Evolutionary conservation across 148 eudicot species (phyloP).

Genomic region (Chenopodium suecicum): DNA sequence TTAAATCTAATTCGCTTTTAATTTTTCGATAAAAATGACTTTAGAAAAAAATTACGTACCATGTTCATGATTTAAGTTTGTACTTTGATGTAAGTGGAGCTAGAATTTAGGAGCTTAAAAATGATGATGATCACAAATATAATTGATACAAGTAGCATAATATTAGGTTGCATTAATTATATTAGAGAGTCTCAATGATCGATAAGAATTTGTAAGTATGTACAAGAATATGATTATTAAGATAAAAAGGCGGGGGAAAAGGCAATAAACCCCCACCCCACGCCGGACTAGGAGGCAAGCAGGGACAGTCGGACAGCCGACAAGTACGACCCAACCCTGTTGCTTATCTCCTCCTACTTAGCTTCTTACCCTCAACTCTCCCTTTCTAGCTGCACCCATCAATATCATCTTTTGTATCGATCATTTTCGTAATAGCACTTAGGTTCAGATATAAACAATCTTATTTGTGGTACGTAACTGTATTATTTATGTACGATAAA

Average conservation of each 20-base stretch:
- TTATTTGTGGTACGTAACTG: too few relatives aligned
- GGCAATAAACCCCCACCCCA: not conserved
- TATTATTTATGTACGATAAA: too few relatives aligned
- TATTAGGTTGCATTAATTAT: not conserved
- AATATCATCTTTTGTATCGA: not conserved
- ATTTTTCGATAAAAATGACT: too few relatives aligned
- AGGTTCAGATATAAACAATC: too few relatives aligned
- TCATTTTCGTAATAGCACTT: too few relatives aligned
- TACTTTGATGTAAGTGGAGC: not conserved
- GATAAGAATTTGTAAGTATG: too few relatives aligned
- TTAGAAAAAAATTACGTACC: too few relatives aligned
- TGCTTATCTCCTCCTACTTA: not conserved
- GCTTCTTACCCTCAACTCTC: not conserved
- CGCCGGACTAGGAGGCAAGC: slow-evolving; percentile 8
- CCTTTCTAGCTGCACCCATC: not conserved
- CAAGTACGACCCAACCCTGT: not conserved
- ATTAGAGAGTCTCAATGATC: not conserved
- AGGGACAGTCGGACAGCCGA: not conserved
- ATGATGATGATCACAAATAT: not conserved
- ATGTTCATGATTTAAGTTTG: not conserved
- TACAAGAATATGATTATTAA: not conserved
- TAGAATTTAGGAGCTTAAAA: not conserved
- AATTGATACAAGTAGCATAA: not conserved
- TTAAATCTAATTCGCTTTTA: too few relatives aligned
- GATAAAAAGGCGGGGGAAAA: not conserved